A percentile compares a stretch with the other conserved stretches of the same genome.
Evolutionary conservation across 1,284 basidiomycete genomes (phyloP).

Genomic region (Peniophora sp.): DNA sequence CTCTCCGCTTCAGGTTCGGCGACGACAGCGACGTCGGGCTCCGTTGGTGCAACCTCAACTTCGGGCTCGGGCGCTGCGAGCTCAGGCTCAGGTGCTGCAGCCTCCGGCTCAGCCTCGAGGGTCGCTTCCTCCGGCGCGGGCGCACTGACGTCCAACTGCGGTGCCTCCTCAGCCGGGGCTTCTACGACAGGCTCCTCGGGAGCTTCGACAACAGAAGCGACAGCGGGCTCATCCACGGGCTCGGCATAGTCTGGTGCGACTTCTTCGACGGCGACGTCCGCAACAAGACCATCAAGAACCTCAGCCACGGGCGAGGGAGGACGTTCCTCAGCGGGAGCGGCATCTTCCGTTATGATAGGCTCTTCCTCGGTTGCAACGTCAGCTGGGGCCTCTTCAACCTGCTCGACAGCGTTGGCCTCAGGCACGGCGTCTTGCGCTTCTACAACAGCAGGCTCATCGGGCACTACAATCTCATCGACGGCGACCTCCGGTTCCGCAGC

Average conservation of each 20-base stretch:
- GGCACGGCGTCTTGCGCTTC: neutral
- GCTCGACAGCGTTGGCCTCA: neutral
- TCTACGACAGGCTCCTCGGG: neutral
- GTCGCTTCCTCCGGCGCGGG: neutral
- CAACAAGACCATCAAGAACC: neutral
- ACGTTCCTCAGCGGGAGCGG: neutral
- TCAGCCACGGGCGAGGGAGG: neutral
- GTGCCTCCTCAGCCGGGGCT: neutral
- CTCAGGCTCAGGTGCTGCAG: neutral
- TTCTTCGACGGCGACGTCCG: slow-evolving; percentile 1
- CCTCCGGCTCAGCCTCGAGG: neutral
- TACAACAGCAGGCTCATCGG: neutral
- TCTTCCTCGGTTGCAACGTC: neutral
- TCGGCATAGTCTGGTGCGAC: neutral
- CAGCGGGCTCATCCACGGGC: slow-evolving; percentile 1
- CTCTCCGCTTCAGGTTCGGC: neutral
- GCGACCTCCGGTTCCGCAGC: neutral
- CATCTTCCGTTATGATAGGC: neutral
- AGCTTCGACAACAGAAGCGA: neutral
- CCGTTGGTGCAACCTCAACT: neutral
- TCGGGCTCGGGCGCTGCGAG: neutral
- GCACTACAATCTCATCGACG: neutral
- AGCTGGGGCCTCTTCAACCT: neutral
- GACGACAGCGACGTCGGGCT: neutral
- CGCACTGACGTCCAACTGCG: neutral